Evolutionary conservation across 78 protist genomes (phyloP), one percentile per base, ranked within the genome.

Genomic region (slime mould (Dictyostelium discoideum)): DNA sequence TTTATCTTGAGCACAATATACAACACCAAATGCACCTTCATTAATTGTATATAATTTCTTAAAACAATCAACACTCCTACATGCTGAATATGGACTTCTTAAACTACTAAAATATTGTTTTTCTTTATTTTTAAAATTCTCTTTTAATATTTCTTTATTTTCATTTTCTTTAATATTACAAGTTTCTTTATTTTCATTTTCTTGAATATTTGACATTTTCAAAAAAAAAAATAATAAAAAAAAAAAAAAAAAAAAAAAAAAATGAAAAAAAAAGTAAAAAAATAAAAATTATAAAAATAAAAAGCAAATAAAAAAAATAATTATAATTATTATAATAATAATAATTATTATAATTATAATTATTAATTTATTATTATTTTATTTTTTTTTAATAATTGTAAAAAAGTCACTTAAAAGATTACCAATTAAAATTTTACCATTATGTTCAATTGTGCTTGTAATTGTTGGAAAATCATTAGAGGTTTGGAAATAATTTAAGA

Each of bases 1-100:
- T 79, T 86, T 92, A 85, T 98, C 98, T 82, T 87, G 79, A 8
- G 99, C 99, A 65, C 97, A 96, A 97, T 97, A 99, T 11, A 99
- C 99, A 18, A 98, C 99, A 50, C 99, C 99, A 85, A 98, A 99
- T 10, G 99, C 97, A 44, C 99, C 99, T 76, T 99, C 99, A 67
- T 99, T 99, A 16, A 99, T 90, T 81, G 99, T 99, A 26, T 98
- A 98, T 48, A 98, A 40, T 46, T 97, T 96, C 57, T 92, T 46
- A 72, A 96, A 99, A 63, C 92, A 83, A 39, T 97, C 98, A 77
- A 95, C 97, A 29, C 85, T 85, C 44, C 97, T 48, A 86, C 97
- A 95, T 18, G 95, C 63, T 72, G 72, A 20, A 82, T 57, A 90
- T 32, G 84, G 84, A 44, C 20, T 79, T 42, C 22, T 32, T 79